phyloP scores from a whole-genome alignment of 768 basidiomycete genomes.

The Phallus indusiatus region DNA sequence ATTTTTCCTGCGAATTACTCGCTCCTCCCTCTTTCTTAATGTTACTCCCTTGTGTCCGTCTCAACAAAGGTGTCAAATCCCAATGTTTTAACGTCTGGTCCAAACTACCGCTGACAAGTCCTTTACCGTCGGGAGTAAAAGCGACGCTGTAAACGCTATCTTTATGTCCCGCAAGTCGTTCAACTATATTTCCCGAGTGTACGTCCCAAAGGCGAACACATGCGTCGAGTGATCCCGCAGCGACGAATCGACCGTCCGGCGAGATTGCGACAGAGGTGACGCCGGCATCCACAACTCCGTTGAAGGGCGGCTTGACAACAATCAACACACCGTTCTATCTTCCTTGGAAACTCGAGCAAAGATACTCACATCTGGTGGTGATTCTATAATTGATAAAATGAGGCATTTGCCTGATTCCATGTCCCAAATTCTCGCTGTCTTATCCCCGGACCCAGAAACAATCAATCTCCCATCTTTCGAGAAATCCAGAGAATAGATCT shows the following conservation, averaged over 20 bases:
- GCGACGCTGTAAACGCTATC: slow-evolving; percentile 84
- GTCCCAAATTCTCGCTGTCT: slow-evolving; percentile 53
- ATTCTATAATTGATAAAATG: slow-evolving; percentile 37
- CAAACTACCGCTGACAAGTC: slow-evolving; percentile 81
- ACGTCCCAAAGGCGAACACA: slow-evolving; percentile 80
- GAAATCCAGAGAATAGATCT: slow-evolving; percentile 92
- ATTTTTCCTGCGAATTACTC: slow-evolving; percentile 41
- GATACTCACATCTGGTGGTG: slow-evolving; percentile 30
- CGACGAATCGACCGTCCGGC: slow-evolving; percentile 57
- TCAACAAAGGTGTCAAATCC: slow-evolving; percentile 47
- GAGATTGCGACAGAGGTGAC: slow-evolving; percentile 76
- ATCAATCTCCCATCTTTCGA: slow-evolving; percentile 78
- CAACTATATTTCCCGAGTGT: slow-evolving; percentile 61
- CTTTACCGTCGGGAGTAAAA: slow-evolving; percentile 87
- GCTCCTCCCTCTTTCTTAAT: slow-evolving; percentile 23
- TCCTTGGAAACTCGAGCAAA: not conserved
- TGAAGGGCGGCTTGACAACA: slow-evolving; percentile 7
- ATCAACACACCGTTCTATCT: not conserved
- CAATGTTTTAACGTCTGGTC: slow-evolving; percentile 85
- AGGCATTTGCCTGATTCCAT: slow-evolving; percentile 37
- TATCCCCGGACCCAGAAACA: slow-evolving; percentile 83
- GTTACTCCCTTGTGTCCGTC: slow-evolving; percentile 9
- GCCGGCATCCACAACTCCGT: slow-evolving; percentile 43
- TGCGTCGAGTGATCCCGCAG: slow-evolving; percentile 49
- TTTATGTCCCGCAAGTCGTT: slow-evolving; percentile 65